Evolutionary conservation across 2,329 filamentous ascomycete species (phyloP), one percentile per base, ranked within the genome.

Genomic region (Dichotomopilus funicola): DNA sequence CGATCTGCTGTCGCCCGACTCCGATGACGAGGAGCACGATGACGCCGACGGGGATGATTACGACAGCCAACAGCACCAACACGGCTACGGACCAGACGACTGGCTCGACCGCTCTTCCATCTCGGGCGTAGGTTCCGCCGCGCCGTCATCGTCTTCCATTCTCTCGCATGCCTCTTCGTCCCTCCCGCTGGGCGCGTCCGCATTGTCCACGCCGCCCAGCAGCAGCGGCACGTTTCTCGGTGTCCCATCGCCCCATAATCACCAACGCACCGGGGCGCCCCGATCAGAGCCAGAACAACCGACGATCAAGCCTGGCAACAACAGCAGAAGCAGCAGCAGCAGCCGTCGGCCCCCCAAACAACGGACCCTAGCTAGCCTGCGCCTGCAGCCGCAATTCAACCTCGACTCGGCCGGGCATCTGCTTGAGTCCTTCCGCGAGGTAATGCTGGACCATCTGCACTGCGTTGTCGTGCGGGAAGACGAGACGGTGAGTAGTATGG

Each of bases 361-460:
- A 27, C 49, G 59, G 35, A 61, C 52, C 43, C 36, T 61, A 36
- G 50, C 59, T 3, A 49, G 52, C n/a, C 62, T 78, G 4, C 71
- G 73, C 9, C 71, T 77, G 12, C 76, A 75, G 53, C 78, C 78
- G 0, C 75, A 75, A 62, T 81, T 81, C 67, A 81, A 81, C 65
- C 71, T 80, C 5, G 73, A 77, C 51, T 79, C 76, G n/a, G 79
- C 79, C 4, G 67, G 72, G 38, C 71, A 70, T 5, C 66, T 80
- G 3, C 67, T 82, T 4, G 59, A 60, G 0, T 70, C 68, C 0
- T 82, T 81, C 56, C 65, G 68, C 0, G 56, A 60, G 6, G 61
- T 61, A 6, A 80, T 77, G 73, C 49, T 78, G 19, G 57, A 63
- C 1, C 68, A 72, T 38, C 76, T 73, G 51, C 79, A 75, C 0